Evolutionary conservation across 257 asterid genomes (phyloP), one percentile per base, ranked within the genome.

Genomic region (Solanum tarijense): DNA sequence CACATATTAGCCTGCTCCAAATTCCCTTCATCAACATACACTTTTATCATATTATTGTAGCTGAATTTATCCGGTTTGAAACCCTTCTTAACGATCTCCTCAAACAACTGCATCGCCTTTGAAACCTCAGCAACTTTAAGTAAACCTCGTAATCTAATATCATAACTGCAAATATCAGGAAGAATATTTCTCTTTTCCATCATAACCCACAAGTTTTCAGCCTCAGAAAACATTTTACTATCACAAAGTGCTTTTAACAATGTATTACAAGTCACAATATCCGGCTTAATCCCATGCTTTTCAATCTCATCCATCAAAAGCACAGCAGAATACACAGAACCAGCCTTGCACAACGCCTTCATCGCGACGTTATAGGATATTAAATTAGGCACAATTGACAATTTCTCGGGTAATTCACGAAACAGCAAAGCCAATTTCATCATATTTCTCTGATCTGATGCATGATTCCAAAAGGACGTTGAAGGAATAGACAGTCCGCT

Each of bases 391-490:
- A 90, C 72, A 81, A 94, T 62, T 1, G 91, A 89, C 32, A 92
- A 84, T 75, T 92, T 88, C 14, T 48, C 65, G 1, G 92, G 94
- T 13, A 91, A 38, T 74, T 94, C 92, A 4, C 32, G 73, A 60
- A 94, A 93, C 8, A 92, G 43, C 89, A 87, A 90, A 90, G 8
- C 46, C 10, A 5, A 86, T 25, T 88, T 89, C 89, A 21, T 89
- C 90, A 65, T 60, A 93, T 43, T 65, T 82, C 31, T 82, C 55
- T 9, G 95, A 90, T 16, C 87, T 71, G 5, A 91, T 48, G 87
- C 90, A 90, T 62, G 95, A 94, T 11, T 87, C 48, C 86, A 93
- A 32, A 32, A 93, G 94, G 72, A 91, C 93, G 36, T 94, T 93
- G 88, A 93, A 93, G 73, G 94, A 92, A 79, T 88, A 11, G 27